Evolutionary conservation across 306 rosid species (phyloP).

Genomic region (Vigna radiata): DNA sequence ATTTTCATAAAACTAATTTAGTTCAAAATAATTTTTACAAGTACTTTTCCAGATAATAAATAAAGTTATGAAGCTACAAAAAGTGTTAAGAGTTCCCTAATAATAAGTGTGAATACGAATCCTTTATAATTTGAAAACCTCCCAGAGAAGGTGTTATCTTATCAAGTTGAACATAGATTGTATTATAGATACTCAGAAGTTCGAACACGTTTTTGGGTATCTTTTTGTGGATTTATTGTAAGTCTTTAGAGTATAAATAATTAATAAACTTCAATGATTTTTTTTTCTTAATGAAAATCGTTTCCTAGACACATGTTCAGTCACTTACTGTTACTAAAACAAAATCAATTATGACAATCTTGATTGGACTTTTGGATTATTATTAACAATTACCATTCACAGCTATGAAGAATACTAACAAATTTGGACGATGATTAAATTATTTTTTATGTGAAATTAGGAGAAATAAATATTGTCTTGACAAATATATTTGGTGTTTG

Average conservation of each 20-base stretch:
- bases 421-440: neutral
- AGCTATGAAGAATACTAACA: neutral
- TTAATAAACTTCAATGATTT: neutral
- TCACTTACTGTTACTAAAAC: too few relatives aligned
- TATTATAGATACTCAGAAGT: neutral
- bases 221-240: neutral
- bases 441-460: neutral
- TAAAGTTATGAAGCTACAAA: neutral
- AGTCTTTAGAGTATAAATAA: neutral
- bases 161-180: neutral
- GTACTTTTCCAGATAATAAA: too few relatives aligned
- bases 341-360: neutral
- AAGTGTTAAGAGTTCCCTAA: too few relatives aligned
- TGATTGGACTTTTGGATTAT: neutral
- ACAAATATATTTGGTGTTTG: neutral
- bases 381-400: too few relatives aligned
- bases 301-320: too few relatives aligned
- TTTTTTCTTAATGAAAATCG: neutral
- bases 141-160: neutral
- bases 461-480: neutral
- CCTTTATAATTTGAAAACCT: neutral
- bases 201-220: neutral
- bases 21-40: too few relatives aligned
- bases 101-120: neutral
- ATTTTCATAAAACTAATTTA: too few relatives aligned